Conservation (phyloP, 257 asterid species). For the Ballota nigra region DNA sequence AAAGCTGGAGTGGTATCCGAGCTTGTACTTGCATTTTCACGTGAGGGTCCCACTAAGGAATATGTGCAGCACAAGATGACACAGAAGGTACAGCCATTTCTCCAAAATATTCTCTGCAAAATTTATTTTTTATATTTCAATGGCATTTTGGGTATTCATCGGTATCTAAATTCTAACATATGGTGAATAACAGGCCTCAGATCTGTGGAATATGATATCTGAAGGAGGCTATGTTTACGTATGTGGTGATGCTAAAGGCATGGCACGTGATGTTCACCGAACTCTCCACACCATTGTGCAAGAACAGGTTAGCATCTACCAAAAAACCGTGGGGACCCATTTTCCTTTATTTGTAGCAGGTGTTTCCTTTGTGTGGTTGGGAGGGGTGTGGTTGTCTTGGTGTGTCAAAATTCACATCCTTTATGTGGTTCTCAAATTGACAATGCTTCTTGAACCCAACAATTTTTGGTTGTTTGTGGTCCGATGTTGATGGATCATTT, state of each 20-base stretch:
- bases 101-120: not conserved
- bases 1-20: conserved; percentile 80
- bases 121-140: not conserved
- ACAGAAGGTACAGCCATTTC: conserved; percentile 51
- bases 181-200: conserved; percentile 55
- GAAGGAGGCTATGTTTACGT: conserved; percentile 85
- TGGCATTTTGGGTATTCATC: not conserved
- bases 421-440: conserved; percentile 19
- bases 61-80: conserved; percentile 97
- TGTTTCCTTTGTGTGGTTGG: not conserved
- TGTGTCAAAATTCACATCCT: conserved; percentile 24
- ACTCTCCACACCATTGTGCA: conserved; percentile 84
- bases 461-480: not conserved
- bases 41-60: conserved; percentile 85
- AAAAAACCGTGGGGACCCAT: not conserved
- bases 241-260: conserved; percentile 99
- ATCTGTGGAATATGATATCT: conserved; percentile 81
- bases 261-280: conserved; percentile 99
- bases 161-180: not conserved
- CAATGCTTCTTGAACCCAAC: conserved; percentile 9
- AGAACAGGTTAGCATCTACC: conserved; percentile 65
- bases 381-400: conserved; percentile 10
- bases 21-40: conserved; percentile 90
- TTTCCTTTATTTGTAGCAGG: not conserved
- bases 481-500: conserved; percentile 8